phyloP scores from a whole-genome alignment of 257 asterid species.

The Hygrophila difformis region DNA sequence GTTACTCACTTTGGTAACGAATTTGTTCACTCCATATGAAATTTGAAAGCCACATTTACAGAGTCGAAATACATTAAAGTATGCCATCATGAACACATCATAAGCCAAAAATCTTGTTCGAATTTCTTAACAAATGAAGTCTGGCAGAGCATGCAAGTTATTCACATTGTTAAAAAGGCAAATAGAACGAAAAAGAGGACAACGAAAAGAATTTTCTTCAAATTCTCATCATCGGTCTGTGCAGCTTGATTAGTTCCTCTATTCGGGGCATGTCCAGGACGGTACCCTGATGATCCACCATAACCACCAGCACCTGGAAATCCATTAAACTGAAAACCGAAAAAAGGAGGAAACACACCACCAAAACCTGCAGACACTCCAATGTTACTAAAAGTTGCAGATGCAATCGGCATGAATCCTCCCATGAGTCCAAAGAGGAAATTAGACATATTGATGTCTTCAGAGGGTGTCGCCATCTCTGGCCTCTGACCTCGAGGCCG shows the following conservation, averaged over 20 bases:
- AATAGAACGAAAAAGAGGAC: constrained; percentile 30
- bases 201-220: constrained; percentile 35
- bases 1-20: too few relatives aligned
- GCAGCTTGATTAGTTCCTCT: constrained; percentile 20
- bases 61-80: too few relatives aligned
- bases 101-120: background rate
- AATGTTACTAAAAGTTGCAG: constrained; percentile 40
- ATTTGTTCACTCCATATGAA: too few relatives aligned
- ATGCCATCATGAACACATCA: background rate
- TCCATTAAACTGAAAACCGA: constrained; percentile 40
- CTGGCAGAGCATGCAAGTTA: background rate
- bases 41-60: constrained; percentile 12
- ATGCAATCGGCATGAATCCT: constrained; percentile 50
- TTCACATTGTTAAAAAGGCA: constrained; percentile 27
- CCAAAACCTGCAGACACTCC: constrained; percentile 60
- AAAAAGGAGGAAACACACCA: constrained; percentile 38
- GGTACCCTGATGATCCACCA: constrained; percentile 26
- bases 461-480: constrained; percentile 30
- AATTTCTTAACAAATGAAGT: constrained; percentile 2
- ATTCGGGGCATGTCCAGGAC: constrained; percentile 23
- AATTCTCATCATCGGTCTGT: constrained; percentile 38
- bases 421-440: constrained; percentile 38
- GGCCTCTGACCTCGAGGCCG: constrained; percentile 69
- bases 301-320: constrained; percentile 17
- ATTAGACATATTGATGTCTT: constrained; percentile 21